Evolutionary conservation across 1,139 yeast genomes (phyloP).

Genomic region (Blastobotrys arbuscula): DNA sequence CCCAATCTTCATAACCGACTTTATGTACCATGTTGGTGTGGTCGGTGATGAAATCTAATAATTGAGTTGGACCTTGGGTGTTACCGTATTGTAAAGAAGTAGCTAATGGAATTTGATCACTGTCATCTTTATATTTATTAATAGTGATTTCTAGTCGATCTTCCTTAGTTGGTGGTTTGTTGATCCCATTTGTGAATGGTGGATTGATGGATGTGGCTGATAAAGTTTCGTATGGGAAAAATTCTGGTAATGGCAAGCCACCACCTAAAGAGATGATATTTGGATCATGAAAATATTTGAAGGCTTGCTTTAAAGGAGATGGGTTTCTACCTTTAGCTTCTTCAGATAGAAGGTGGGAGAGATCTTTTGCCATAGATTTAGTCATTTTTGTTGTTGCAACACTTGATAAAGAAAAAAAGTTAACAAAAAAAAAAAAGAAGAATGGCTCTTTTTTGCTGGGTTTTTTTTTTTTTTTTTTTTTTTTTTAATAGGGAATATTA

Average conservation of each 20-base stretch:
- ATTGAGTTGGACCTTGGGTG: constrained; percentile 73
- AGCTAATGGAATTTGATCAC: constrained; percentile 63
- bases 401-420: background rate
- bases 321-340: constrained; percentile 75
- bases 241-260: constrained; percentile 84
- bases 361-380: constrained; percentile 51
- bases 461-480: too few species aligned
- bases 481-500: too few species aligned
- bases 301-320: constrained; percentile 79
- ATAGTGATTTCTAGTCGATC: constrained; percentile 44
- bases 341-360: constrained; percentile 65
- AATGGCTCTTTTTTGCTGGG: too few species aligned
- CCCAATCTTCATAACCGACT: constrained; percentile 65
- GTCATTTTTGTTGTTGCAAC: constrained; percentile 5
- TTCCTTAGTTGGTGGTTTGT: constrained; percentile 50
- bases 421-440: background rate
- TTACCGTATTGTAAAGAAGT: constrained; percentile 88
- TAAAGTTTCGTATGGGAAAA: constrained; percentile 84
- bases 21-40: constrained; percentile 68
- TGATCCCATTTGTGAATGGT: constrained; percentile 72
- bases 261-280: constrained; percentile 88
- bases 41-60: constrained; percentile 61
- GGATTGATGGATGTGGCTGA: constrained; percentile 67
- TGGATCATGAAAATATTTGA: constrained; percentile 68
- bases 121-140: constrained; percentile 38